Evolutionary conservation across 495 filamentous ascomycete genomes (phyloP), one percentile per base, ranked within the genome.

Genomic region (Penicillium turbatum): DNA sequence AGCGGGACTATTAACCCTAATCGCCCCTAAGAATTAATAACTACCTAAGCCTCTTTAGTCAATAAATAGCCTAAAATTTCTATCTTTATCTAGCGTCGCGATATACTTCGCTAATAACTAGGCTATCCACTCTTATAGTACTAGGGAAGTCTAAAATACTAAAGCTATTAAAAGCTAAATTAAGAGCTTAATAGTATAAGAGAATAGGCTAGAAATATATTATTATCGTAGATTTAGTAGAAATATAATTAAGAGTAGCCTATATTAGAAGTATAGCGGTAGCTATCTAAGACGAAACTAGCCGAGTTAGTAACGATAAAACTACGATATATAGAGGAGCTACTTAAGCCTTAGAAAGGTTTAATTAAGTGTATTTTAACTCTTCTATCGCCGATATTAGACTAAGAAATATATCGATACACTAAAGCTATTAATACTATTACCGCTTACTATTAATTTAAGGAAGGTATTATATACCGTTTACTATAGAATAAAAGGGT

Each of bases 341-440:
- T 65, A 58, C 53, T 55, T 52, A 43, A 52, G 11, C 52, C 46
- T 16, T 35, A 68, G 47, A 70, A 63, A 49, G 56, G 59, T 51
- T 53, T 72, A 31, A 62, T 63, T 21, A 48, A 70, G 52, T 58
- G 55, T 21, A 39, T 72, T 26, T 59, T 70, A 31, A 65, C 59
- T 43, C 59, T 69, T 30, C 60, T 50, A 43, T 52, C 57, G 8
- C 59, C 57, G 26, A 70, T 55, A 51, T 45, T 72, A 1, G 61
- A 67, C 43, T 55, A 66, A 50, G 67, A 72, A 56, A 56, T 67
- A 34, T 53, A 41, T 45, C 53, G 55, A 34, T 59, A 57, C 13
- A 70, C 60, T 29, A 51, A 56, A 49, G 63, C 59, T 41, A 70
- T 71, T 58, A 39, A 71, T 59, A 53, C 64, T 21, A 62, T 72